Evolutionary conservation across 148 eudicot species (phyloP).

Genomic region (Rhododendron molle): DNA sequence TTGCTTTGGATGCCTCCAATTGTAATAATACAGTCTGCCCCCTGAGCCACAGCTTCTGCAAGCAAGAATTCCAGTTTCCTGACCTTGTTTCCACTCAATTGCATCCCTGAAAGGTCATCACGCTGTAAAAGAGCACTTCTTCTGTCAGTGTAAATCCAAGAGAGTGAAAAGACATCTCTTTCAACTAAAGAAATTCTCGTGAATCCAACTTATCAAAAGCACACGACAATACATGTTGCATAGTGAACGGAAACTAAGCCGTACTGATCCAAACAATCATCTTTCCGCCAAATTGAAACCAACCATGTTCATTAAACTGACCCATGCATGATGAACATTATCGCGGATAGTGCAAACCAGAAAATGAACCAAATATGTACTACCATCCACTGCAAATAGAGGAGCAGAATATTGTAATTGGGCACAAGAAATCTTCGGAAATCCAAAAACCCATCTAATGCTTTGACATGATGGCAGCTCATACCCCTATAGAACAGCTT

Average conservation of each 20-base stretch:
- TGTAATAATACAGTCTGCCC: constrained; percentile 82
- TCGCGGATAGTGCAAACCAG: not conserved
- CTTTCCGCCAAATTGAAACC: not conserved
- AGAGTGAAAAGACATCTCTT: not conserved
- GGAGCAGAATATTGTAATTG: not conserved
- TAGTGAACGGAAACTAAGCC: not conserved
- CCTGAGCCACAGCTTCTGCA: constrained; percentile 91
- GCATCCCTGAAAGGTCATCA: constrained; percentile 98
- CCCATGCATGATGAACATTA: not conserved
- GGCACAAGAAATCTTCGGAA: not conserved
- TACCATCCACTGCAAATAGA: not conserved
- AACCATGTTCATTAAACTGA: not conserved
- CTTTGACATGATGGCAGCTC: not conserved
- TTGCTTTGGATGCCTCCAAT: constrained; percentile 98
- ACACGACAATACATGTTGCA: constrained; percentile 1
- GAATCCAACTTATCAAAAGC: not conserved
- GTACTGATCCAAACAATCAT: not conserved
- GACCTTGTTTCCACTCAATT: constrained; percentile 96
- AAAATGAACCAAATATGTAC: not conserved
- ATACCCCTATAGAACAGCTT: not conserved
- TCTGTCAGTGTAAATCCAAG: constrained; percentile 18
- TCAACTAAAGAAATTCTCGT: not conserved
- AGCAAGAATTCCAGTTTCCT: constrained; percentile 92
- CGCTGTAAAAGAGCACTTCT: constrained; percentile 52
- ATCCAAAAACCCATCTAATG: not conserved